Evolutionary conservation across 257 asterid genomes (phyloP), one percentile per base, ranked within the genome.

Genomic region (Capsicum rhomboideum): DNA sequence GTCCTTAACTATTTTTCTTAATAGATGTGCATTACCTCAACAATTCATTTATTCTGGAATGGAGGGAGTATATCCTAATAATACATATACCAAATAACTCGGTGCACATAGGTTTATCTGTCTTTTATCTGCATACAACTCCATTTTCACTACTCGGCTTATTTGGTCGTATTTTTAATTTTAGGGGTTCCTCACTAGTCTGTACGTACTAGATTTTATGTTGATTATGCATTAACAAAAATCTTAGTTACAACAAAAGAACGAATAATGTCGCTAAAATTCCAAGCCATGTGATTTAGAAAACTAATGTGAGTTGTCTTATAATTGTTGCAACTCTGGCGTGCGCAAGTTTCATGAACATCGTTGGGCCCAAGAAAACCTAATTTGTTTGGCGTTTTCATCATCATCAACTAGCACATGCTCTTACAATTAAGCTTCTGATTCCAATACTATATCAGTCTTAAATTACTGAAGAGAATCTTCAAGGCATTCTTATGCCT

Each of bases 231-330:
- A 61, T 61, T 61, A 20, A 69, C 31, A 69, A 69, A 69, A 69
- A 37, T 37, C 53, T 69, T 14, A 69, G 78, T 69, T 17, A 53
- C 10, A 40, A 2, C 18, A 20, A 18, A 10, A 69, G 16, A 69
- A 37, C 9, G 31, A 2, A 6, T n/a, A 23, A 44, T 31, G 26
- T 46, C 34, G 29, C 46, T 75, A 55, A 28, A 80, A 28, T 21
- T 29, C 66, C 83, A 61, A 67, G 64, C 85, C 93, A 89, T 91
- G 89, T 88, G 91, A 54, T 80, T 67, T 56, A 18, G 89, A 56
- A 81, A 82, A 82, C n/a, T 77, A 63, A 80, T 71, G 37, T 88
- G 90, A 88, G 94, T 83, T 90, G 92, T 91, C 90, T n/a, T n/a
- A 40, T n/a, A 37, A 56, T 54, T 42, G 61, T 34, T 42, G 77